Conservation (phyloP, 1,139 yeast genomes). For the Sporopachydermia cereana region DNA sequence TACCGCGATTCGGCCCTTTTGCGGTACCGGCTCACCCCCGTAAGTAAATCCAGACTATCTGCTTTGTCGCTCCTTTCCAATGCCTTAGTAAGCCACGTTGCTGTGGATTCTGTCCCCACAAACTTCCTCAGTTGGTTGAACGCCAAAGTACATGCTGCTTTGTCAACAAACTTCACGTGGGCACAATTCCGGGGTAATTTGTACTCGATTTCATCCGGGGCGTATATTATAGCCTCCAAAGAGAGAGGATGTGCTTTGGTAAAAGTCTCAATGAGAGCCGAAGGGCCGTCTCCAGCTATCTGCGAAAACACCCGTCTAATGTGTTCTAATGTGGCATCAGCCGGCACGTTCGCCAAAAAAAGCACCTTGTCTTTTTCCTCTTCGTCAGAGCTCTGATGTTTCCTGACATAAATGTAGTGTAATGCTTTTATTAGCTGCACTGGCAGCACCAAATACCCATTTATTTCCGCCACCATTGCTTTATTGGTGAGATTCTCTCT, state of each 20-base stretch:
- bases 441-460: conserved; percentile 45
- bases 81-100: conserved; percentile 26
- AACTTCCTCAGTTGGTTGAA: conserved; percentile 47
- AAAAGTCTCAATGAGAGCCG: conserved; percentile 33
- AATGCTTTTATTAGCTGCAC: conserved; percentile 26
- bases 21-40: conserved; percentile 17
- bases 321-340: conserved; percentile 39
- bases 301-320: conserved; percentile 51
- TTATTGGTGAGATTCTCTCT: no score
- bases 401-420: conserved; percentile 51
- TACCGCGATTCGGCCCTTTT: conserved; percentile 16
- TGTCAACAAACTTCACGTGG: conserved; percentile 64
- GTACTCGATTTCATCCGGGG: conserved; percentile 22
- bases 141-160: conserved; percentile 58
- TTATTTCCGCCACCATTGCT: conserved; percentile 29
- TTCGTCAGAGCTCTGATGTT: conserved; percentile 35
- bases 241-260: conserved; percentile 47
- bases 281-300: conserved; percentile 36
- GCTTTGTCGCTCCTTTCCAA: conserved; percentile 20
- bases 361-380: conserved; percentile 42
- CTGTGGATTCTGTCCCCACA: conserved; percentile 17
- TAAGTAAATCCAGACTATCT: conserved; percentile 19
- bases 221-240: conserved; percentile 37
- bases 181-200: conserved; percentile 63
- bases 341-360: conserved; percentile 70